Conservation (phyloP, 1,139 yeast genomes). For the Meyerozyma elateridarum region DNA sequence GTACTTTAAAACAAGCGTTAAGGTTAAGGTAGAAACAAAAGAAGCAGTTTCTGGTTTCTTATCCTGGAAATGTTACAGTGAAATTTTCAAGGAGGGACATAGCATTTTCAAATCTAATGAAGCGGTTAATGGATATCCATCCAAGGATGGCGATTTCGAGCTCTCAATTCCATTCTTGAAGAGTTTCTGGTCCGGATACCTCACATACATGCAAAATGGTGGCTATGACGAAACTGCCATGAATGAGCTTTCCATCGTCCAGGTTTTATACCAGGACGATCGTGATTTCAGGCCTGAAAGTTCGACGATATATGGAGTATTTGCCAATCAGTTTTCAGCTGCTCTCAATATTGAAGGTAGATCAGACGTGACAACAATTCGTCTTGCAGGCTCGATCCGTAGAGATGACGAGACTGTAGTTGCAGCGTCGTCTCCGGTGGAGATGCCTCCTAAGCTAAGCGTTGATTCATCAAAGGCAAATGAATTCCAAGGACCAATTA, state of each 20-base stretch:
- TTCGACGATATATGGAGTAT: slow-evolving; percentile 22
- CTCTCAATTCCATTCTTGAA: slow-evolving; percentile 38
- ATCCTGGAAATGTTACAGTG: slow-evolving; percentile 32
- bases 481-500: slow-evolving; percentile 25
- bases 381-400: slow-evolving; percentile 9
- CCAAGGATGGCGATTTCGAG: slow-evolving; percentile 17
- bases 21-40: slow-evolving; percentile 6
- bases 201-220: slow-evolving; percentile 35
- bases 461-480: neutral
- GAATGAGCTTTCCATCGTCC: slow-evolving; percentile 21
- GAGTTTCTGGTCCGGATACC: slow-evolving; percentile 37
- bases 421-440: slow-evolving; percentile 38
- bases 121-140: slow-evolving; percentile 31
- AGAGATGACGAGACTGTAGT: slow-evolving; percentile 36
- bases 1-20: slow-evolving; percentile 9
- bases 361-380: slow-evolving; percentile 10
- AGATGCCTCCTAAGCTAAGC: slow-evolving; percentile 15
- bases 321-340: slow-evolving; percentile 25
- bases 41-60: slow-evolving; percentile 13
- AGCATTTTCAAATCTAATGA: slow-evolving; percentile 27
- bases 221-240: slow-evolving; percentile 21
- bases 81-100: slow-evolving; percentile 23
- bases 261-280: slow-evolving; percentile 23
- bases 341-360: slow-evolving; percentile 10
- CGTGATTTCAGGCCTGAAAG: slow-evolving; percentile 11